Conservation (phyloP, 495 filamentous ascomycete genomes). For the Penicillium cinerascens region DNA sequence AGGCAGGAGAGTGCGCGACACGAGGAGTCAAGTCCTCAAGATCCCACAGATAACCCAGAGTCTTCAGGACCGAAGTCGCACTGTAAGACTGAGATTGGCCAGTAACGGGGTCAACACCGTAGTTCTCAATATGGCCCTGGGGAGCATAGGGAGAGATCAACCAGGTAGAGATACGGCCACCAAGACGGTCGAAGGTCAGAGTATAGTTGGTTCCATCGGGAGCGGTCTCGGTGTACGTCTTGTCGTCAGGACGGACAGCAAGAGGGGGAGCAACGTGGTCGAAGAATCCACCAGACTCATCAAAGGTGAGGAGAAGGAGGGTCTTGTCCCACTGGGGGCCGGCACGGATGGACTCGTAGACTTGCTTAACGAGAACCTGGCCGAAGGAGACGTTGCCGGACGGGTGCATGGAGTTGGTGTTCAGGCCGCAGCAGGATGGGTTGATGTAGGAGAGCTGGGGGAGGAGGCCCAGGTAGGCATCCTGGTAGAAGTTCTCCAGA, state of each 20-base stretch:
- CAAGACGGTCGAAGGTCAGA: slow-evolving; percentile 48
- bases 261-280: slow-evolving; percentile 51
- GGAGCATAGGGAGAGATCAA: slow-evolving; percentile 49
- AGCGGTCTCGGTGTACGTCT: slow-evolving; percentile 45
- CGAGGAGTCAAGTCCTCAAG: slow-evolving; percentile 42
- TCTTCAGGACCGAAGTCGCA: slow-evolving; percentile 42
- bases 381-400: slow-evolving; percentile 44
- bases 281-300: slow-evolving; percentile 51
- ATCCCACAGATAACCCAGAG: slow-evolving; percentile 46
- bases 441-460: slow-evolving; percentile 52
- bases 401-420: slow-evolving; percentile 52
- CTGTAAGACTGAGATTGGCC: slow-evolving; percentile 37
- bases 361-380: slow-evolving; percentile 48
- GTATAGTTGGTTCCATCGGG: slow-evolving; percentile 42
- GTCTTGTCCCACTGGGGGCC: slow-evolving; percentile 48
- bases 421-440: slow-evolving; percentile 48
- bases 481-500: slow-evolving; percentile 41
- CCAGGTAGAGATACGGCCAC: slow-evolving; percentile 51
- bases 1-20: slow-evolving; percentile 41
- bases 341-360: slow-evolving; percentile 50
- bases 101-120: slow-evolving; percentile 33
- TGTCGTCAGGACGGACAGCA: slow-evolving; percentile 39
- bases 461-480: slow-evolving; percentile 39
- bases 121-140: slow-evolving; percentile 44
- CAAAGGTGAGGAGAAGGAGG: slow-evolving; percentile 48